Evolutionary conservation across 306 rosid species (phyloP).

Genomic region (Cyamopsis tetragonoloba): DNA sequence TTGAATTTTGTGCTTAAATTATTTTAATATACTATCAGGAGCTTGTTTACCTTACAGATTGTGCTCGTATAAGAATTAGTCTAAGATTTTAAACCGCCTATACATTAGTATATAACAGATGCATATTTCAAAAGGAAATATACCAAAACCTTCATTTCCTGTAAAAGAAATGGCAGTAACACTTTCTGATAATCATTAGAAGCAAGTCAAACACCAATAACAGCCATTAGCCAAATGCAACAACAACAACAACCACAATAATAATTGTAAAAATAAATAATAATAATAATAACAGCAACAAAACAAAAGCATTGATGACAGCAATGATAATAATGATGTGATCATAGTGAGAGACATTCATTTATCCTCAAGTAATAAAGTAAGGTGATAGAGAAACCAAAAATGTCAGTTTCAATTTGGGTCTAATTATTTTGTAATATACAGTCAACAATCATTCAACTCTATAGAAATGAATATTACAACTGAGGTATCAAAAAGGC

Average conservation of each 20-base stretch:
- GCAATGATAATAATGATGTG: neutral
- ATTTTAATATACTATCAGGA: too few relatives aligned
- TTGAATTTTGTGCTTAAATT: too few relatives aligned
- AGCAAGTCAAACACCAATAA: slow-evolving; percentile 19
- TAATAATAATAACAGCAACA: neutral
- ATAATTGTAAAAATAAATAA: neutral
- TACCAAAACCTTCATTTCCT: neutral
- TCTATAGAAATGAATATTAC: neutral
- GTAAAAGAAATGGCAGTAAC: neutral
- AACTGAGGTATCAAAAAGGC: neutral
- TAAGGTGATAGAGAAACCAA: neutral
- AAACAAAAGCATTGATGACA: too few relatives aligned
- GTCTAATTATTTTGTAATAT: neutral
- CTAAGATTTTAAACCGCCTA: neutral
- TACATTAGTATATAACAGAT: neutral
- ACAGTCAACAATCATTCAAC: neutral
- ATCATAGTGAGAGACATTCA: neutral
- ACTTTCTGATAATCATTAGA: neutral
- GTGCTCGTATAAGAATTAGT: too few relatives aligned
- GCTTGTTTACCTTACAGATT: too few relatives aligned
- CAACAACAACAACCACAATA: neutral
- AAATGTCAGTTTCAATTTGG: neutral
- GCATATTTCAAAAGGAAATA: neutral
- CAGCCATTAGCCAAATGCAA: slow-evolving; percentile 1
- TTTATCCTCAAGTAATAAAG: neutral